Evolutionary conservation across 768 basidiomycete genomes (phyloP).

Genomic region (Clavulina sp.): DNA sequence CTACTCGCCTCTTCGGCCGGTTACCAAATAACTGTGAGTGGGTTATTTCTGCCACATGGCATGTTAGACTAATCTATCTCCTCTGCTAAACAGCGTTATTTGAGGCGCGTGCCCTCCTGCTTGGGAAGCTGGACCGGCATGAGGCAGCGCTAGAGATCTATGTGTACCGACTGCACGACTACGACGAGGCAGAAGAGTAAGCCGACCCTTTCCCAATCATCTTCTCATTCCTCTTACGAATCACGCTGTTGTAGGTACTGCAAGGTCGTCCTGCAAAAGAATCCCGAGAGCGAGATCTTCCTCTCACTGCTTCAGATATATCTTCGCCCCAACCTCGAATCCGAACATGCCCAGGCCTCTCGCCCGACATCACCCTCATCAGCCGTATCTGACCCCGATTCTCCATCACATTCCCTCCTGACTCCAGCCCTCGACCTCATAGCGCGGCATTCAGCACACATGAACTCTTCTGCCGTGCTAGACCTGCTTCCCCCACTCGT

Average conservation of each 20-base stretch:
- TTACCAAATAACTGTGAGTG: constrained; percentile 62
- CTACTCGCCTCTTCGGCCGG: constrained; percentile 66
- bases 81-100: constrained; percentile 41
- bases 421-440: constrained; percentile 79
- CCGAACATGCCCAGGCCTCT: no score
- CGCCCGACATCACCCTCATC: constrained; percentile 21
- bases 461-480: constrained; percentile 69
- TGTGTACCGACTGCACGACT: constrained; percentile 72
- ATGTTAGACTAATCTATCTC: background rate
- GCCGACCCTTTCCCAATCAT: constrained; percentile 13
- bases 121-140: constrained; percentile 79
- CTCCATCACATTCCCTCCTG: constrained; percentile 26
- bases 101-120: constrained; percentile 79
- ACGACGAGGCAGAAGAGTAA: constrained; percentile 76
- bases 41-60: background rate
- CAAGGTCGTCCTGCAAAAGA: constrained; percentile 53
- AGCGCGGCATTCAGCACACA: constrained; percentile 58
- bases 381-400: constrained; percentile 21
- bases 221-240: constrained; percentile 1
- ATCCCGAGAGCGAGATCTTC: constrained; percentile 47
- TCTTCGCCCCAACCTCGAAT: constrained; percentile 60
- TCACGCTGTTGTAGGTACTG: constrained; percentile 49
- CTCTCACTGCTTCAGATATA: constrained; percentile 75
- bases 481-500: constrained; percentile 83
- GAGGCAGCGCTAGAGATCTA: constrained; percentile 92